Evolutionary conservation across 179 eudicot species (phyloP).

Genomic region (Gypsophila paniculata): DNA sequence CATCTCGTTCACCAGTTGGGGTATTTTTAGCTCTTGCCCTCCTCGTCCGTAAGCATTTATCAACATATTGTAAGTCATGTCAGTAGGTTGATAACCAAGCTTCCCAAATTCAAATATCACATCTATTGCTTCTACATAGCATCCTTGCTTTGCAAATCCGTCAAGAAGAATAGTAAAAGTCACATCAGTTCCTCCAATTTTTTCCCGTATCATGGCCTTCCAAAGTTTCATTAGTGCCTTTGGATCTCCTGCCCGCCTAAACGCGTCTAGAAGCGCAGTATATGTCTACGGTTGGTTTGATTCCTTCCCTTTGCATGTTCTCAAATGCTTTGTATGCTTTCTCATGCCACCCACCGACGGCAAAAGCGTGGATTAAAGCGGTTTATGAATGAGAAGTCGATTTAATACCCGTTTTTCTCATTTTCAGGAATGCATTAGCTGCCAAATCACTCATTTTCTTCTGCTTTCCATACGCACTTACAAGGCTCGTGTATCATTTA

Average conservation of each 20-base stretch:
- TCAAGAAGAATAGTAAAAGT: constrained; percentile 84
- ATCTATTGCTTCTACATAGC: constrained; percentile 77
- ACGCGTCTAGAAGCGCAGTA: constrained; percentile 81
- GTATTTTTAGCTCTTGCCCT: constrained; percentile 72
- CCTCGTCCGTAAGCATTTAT: constrained; percentile 93
- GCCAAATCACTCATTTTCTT: constrained; percentile 90
- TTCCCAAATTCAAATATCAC: constrained; percentile 75
- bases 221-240: constrained; percentile 67
- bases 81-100: constrained; percentile 71
- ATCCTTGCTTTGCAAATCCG: constrained; percentile 93
- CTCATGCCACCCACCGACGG: constrained; percentile 78
- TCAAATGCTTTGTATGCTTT: constrained; percentile 74
- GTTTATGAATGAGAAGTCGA: constrained; percentile 90
- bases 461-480: constrained; percentile 85
- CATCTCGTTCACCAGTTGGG: constrained; percentile 86
- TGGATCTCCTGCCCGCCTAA: constrained; percentile 86
- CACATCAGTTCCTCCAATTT: constrained; percentile 69
- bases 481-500: constrained; percentile 71
- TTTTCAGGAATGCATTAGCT: constrained; percentile 79
- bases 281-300: constrained; percentile 80
- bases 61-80: constrained; percentile 90
- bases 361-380: constrained; percentile 81
- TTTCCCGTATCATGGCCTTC: constrained; percentile 75
- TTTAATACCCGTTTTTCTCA: constrained; percentile 73
- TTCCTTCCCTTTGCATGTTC: constrained; percentile 66